Base-by-base conservation (phyloP, 1,284 basidiomycete species). In the Neolentinus lepideus region DNA sequence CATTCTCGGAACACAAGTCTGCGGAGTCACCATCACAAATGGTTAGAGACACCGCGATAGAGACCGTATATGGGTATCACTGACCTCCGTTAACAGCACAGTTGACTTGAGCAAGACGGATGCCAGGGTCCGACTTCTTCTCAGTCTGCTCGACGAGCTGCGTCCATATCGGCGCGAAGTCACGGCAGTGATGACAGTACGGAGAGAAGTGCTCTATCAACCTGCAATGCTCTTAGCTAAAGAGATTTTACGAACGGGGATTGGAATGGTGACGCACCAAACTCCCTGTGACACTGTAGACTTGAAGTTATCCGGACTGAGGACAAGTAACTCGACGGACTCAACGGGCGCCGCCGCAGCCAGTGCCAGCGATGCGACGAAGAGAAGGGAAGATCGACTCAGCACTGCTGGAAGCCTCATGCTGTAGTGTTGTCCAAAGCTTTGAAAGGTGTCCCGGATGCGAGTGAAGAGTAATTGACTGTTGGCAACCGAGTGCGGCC, bases 131-230 rank as follows among this genome's bases (percentile, higher is more conserved):
- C 38, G 78, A 69, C 36, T 79, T 74, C 46, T 70, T 67, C 57
- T 81, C 75, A 56, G 82, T 83, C 35, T 87, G 79, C 26, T 73
- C 68, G 1, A 80, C 80, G 2, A 98, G 75, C 52, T 85, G 72
- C 35, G 81, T 75, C 94, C 95, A 99, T 31, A 86, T 93, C 0
- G 94, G 92, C 9, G 84, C 81, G 61, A 94, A 93, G 0, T 70
- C 62, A 43, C 76, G 78, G 69, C 92, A 94, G 65, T 94, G 91
- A n/a, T 68, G 66, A 66, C 92, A 94, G 61, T 83, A 88, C 0
- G 92, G 92, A 1, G 86, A 90, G 69, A 81, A 90, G 68, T 85
- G 81, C 62, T 91, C 88, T 54, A 91, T 71, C 61, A 90, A 82
- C 80, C 80, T n/a, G n/a, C n/a, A n/a, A n/a, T n/a, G n/a, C n/a